Percentiles rank a stretch among this genome's conserved stretches.
These are phyloP conservation scores for Globisporangium cederbergense DNA, from an alignment of 352 stramenopile genomes.

Conservation along the genomic window DNA sequence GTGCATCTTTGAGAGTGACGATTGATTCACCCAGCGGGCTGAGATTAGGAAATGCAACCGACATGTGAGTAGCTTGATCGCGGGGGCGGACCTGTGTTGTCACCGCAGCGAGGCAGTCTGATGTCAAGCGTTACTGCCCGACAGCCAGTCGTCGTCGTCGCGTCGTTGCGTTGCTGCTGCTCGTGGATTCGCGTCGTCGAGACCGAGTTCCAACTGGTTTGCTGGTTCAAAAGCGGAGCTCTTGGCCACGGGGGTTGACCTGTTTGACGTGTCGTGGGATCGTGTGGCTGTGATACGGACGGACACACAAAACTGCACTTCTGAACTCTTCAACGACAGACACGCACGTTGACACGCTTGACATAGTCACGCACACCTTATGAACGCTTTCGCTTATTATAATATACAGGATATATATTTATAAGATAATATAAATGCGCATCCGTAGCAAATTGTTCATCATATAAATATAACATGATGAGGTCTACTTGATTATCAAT, in stretches of 20 bases:
- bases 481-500: too few species aligned
- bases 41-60: too few species aligned
- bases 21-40: too few species aligned
- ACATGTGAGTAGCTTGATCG: not conserved
- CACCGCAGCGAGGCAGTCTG: not conserved
- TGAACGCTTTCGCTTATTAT: not conserved
- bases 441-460: too few species aligned
- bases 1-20: constrained; percentile 7
- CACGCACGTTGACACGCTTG: not conserved
- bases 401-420: not conserved
- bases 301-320: not conserved
- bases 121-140: constrained; percentile 1
- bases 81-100: not conserved
- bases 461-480: too few species aligned
- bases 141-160: constrained; percentile 6
- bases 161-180: not conserved
- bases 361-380: not conserved
- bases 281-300: not conserved
- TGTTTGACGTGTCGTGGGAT: not conserved
- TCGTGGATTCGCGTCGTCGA: constrained; percentile 10
- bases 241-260: not conserved
- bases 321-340: not conserved
- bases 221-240: not conserved
- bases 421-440: not conserved
- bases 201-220: not conserved